Evolutionary conservation across 495 filamentous ascomycete species (phyloP).

Genomic region (Evansstolkia leycettana): DNA sequence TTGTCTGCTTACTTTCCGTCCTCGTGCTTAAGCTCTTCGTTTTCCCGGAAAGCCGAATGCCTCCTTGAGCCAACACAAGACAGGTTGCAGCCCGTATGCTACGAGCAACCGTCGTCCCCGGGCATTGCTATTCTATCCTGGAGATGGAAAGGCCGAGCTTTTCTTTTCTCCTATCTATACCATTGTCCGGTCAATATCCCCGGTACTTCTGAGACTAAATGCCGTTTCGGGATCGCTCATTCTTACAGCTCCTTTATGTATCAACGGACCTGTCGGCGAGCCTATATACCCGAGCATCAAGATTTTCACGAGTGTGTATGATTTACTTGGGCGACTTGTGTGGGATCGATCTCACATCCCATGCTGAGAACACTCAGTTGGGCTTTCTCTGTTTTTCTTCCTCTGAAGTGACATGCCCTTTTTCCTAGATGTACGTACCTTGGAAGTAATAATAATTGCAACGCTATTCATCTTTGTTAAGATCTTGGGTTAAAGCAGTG

Average conservation of each 20-base stretch:
- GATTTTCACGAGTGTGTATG: too few species aligned
- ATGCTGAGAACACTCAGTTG: background rate
- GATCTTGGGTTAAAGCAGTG: conserved; percentile 1
- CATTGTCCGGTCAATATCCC: background rate
- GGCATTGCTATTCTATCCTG: conserved; percentile 26
- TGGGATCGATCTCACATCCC: conserved; percentile 3
- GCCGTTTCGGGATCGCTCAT: too few species aligned
- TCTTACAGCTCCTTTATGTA: conserved; percentile 4
- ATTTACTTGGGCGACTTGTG: conserved; percentile 1
- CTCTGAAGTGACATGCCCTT: conserved; percentile 7
- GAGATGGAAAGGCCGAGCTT: conserved; percentile 20
- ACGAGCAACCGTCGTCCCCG: too few species aligned
- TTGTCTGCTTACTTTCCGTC: conserved; percentile 31
- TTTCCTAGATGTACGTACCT: conserved; percentile 8
- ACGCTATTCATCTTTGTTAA: conserved; percentile 1
- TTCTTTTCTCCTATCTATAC: conserved; percentile 7
- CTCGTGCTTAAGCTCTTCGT: conserved; percentile 20
- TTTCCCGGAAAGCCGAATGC: background rate
- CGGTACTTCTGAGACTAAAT: too few species aligned
- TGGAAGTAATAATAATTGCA: conserved; percentile 16
- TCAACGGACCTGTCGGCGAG: conserved; percentile 1
- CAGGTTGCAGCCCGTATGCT: too few species aligned
- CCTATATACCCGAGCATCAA: background rate
- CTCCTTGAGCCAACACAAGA: too few species aligned
- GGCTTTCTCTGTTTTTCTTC: background rate